Evolutionary conservation across 352 stramenopile species (phyloP), one percentile per base, ranked within the genome.

Genomic region (Aphanomyces stellatus): DNA sequence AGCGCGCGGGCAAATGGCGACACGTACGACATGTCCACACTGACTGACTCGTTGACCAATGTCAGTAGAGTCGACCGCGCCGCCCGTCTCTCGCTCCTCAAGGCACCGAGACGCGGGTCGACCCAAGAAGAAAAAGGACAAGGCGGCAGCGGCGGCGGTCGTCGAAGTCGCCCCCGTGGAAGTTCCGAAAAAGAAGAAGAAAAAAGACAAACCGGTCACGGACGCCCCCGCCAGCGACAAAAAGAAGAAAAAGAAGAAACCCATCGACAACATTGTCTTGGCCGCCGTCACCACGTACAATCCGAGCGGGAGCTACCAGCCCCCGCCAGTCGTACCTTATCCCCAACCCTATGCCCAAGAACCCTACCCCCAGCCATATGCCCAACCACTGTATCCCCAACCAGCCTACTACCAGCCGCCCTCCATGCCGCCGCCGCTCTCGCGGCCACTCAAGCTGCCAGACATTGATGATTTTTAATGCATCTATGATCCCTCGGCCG

Each of bases 41-140:
- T 24, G n/a, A 63, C 4, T 42, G 27, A 63, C 24, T 6, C 22
- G 49, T 11, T 4, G 49, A n/a, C 6, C 24, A 10, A 3, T 27
- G n/a, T n/a, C n/a, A n/a, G n/a, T n/a, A n/a, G n/a, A n/a, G n/a
- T n/a, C n/a, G n/a, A n/a, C n/a, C n/a, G n/a, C n/a, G n/a, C n/a
- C n/a, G n/a, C n/a, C n/a, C n/a, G n/a, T n/a, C n/a, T n/a, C n/a
- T n/a, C n/a, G n/a, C n/a, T n/a, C n/a, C n/a, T n/a, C n/a, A n/a
- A n/a, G n/a, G n/a, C n/a, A n/a, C n/a, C n/a, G n/a, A n/a, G n/a
- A n/a, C n/a, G n/a, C n/a, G n/a, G 17, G 51, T 19, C 51, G 51
- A 28, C n/a, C 27, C 31, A 64, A 64, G 41, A 64, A 64, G 24
- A 30, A 51, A 15, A 51, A 53, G 56, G 51, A 64, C 5, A 64